Conservation (phyloP, 2,329 filamentous ascomycete species). For the Leptographium radiaticola region DNA sequence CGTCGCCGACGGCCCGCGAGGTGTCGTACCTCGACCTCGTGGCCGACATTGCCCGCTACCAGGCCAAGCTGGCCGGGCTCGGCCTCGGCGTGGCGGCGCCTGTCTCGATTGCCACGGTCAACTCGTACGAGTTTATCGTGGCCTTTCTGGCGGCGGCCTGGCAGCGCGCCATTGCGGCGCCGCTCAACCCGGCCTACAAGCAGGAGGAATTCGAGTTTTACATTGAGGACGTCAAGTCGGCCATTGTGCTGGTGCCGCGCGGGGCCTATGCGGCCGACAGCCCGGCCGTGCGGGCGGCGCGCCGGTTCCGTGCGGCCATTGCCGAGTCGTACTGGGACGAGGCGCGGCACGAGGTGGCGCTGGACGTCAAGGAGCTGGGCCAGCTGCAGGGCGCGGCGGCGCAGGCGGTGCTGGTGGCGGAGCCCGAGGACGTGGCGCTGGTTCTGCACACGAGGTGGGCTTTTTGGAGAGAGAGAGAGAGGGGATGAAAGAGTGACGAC, state of each 20-base stretch:
- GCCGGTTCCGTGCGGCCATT: constrained; percentile 70
- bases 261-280: constrained; percentile 54
- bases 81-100: constrained; percentile 57
- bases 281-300: constrained; percentile 62
- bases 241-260: constrained; percentile 61
- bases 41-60: constrained; percentile 55
- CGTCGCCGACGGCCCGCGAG: constrained; percentile 30
- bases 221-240: constrained; percentile 74
- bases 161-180: constrained; percentile 72
- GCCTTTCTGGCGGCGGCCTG: constrained; percentile 76
- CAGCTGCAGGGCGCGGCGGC: constrained; percentile 38
- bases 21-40: constrained; percentile 57
- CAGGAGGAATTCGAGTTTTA: constrained; percentile 88
- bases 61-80: constrained; percentile 62
- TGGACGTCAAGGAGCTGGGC: constrained; percentile 67
- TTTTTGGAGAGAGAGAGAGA: not conserved
- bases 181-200: constrained; percentile 81
- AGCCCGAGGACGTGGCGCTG: constrained; percentile 68
- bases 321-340: constrained; percentile 76
- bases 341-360: constrained; percentile 47
- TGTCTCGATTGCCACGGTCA: constrained; percentile 72
- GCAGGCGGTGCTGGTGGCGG: constrained; percentile 31
- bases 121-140: constrained; percentile 80
- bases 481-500: too few relatives aligned
- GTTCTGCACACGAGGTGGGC: constrained; percentile 62